Base-by-base conservation (phyloP, 768 basidiomycete species). In the Boletales sp. region DNA sequence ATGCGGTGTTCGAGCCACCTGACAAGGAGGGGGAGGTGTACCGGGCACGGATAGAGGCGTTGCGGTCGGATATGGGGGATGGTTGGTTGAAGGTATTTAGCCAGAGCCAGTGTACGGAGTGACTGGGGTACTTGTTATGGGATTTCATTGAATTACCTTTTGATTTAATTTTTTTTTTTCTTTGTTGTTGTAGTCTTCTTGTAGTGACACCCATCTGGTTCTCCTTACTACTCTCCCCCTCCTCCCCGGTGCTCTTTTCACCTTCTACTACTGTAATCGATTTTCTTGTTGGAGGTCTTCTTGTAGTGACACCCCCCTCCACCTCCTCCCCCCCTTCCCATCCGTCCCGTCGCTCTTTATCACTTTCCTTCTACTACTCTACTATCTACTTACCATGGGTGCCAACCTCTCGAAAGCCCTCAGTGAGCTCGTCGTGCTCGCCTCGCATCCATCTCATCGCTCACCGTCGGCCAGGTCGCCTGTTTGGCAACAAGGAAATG, bases 401-500 rank as follows among this genome's bases (percentile, higher is more conserved):
- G 87, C 83, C 55, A 90, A 90, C 74, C 76, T 92, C 59, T 91
- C 90, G 46, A 92, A 92, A 71, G 82, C 88, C 34, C 72, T 92
- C 69, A 79, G 89, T 50, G 34, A 10, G 41, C 34, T n/a, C 41
- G 15, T 30, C 18, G 2, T 41, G 21, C 4, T 1, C 19, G 13
- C 38, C 14, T 1, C 14, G 14, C 8, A 34, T 27, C 47, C 8
- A 34, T 27, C 47, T 11, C 14, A 34, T 19, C 9, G 12, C 61
- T 63, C 29, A 61, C 40, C 14, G 46, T 36, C 37, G 27, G 39
- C 12, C 63, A 95, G 93, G 83, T 67, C 91, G 88, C 75, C 76
- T 97, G 60, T 98, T 97, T 70, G 94, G 94, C 55, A 98, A 94
- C 81, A 95, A 94, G 81, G 95, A 98, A 80, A 98, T 98, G 95